Evolutionary conservation across 2,329 filamentous ascomycete species (phyloP).

Genomic region (Sarocladium oryzae): DNA sequence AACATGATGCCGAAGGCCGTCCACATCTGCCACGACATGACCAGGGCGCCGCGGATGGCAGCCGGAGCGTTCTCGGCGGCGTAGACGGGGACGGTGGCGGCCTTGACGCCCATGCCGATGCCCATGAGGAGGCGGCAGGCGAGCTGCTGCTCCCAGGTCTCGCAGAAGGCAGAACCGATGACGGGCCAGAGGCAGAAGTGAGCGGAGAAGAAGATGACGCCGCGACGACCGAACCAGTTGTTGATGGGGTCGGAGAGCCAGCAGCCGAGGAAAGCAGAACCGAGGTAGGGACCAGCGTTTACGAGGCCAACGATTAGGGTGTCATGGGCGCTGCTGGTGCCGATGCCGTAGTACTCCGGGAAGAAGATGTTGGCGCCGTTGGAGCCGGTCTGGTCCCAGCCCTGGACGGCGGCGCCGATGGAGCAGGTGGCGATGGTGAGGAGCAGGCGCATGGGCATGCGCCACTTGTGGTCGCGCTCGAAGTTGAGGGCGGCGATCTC

Average conservation of each 20-base stretch:
- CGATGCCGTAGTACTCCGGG: constrained; percentile 37
- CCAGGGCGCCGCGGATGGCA: constrained; percentile 62
- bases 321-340: constrained; percentile 22
- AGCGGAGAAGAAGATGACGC: constrained; percentile 64
- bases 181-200: constrained; percentile 61
- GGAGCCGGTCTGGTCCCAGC: constrained; percentile 55
- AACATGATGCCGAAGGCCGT: constrained; percentile 45
- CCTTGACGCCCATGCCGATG: constrained; percentile 62
- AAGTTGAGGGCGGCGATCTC: constrained; percentile 52
- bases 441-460: constrained; percentile 54
- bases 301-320: constrained; percentile 56
- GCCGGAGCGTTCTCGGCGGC: constrained; percentile 67
- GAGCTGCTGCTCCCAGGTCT: constrained; percentile 62
- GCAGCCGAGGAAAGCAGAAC: constrained; percentile 33
- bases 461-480: constrained; percentile 61
- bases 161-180: constrained; percentile 57
- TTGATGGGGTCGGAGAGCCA: constrained; percentile 62
- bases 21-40: constrained; percentile 77
- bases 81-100: constrained; percentile 63
- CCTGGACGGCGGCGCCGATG: constrained; percentile 60
- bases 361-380: constrained; percentile 59
- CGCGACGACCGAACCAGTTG: constrained; percentile 35
- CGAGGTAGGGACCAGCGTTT: constrained; percentile 50
- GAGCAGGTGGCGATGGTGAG: constrained; percentile 62
- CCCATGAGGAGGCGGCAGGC: constrained; percentile 62